Conservation (phyloP, 139 green algal species). For the Chlamydomonas incerta region DNA sequence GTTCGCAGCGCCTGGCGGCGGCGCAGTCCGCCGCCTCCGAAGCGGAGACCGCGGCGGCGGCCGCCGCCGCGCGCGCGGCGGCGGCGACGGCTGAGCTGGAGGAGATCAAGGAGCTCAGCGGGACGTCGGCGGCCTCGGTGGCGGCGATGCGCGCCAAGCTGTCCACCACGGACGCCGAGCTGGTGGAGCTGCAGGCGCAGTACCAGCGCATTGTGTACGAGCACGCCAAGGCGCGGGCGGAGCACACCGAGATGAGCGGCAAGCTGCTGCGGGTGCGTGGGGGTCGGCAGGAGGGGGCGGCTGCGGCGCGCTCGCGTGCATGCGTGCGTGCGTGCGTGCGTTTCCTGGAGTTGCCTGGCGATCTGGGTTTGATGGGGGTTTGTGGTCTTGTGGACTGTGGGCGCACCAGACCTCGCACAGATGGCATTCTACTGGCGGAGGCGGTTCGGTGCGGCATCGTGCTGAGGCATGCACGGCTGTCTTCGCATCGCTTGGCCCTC, state of each 20-base stretch:
- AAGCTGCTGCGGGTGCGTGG: conserved; percentile 26
- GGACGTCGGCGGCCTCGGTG: not conserved
- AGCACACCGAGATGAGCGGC: conserved; percentile 53
- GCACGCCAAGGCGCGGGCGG: conserved; percentile 47
- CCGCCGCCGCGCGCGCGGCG: not conserved
- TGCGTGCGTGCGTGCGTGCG: no score
- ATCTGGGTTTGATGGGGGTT: no score
- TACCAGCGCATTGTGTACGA: conserved; percentile 45
- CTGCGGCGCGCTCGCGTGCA: not conserved
- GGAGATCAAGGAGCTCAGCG: not conserved
- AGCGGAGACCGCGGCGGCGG: not conserved
- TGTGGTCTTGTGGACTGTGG: no score
- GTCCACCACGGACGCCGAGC: not conserved
- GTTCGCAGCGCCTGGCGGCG: not conserved
- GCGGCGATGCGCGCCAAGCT: not conserved
- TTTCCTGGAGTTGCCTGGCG: no score
- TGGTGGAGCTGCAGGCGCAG: conserved; percentile 26
- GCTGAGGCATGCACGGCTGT: not conserved
- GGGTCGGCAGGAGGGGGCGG: not conserved
- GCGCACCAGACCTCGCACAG: no score
- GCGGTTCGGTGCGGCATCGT: not conserved
- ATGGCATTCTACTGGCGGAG: no score
- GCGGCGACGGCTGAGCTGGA: not conserved
- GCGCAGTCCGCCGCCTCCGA: not conserved
- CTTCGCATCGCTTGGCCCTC: no score